Evolutionary conservation across 306 rosid species (phyloP).

Genomic region (Vigna reflexopilosa): DNA sequence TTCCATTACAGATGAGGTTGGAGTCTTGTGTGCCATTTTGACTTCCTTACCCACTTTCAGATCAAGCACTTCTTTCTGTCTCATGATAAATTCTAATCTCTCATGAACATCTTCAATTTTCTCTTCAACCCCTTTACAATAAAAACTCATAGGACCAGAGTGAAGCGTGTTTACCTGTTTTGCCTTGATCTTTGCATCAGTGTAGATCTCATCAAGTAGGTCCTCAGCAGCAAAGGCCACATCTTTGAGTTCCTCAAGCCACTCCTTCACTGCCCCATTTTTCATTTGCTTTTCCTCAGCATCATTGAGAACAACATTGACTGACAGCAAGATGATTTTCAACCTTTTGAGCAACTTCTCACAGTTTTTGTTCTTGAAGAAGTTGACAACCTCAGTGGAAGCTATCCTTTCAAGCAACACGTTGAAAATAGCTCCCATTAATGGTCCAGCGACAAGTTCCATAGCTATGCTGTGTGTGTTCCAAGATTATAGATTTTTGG

Average conservation of each 20-base stretch:
- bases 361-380: conserved; percentile 37
- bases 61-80: conserved; percentile 45
- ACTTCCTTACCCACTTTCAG: conserved; percentile 26
- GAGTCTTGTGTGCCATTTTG: conserved; percentile 33
- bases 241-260: conserved; percentile 58
- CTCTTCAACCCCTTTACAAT: conserved; percentile 31
- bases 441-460: conserved; percentile 55
- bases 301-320: conserved; percentile 49
- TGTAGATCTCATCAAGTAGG: conserved; percentile 50
- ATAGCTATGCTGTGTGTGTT: conserved; percentile 42
- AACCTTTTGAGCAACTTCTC: conserved; percentile 48
- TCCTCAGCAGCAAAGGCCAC: conserved; percentile 51
- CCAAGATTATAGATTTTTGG: background rate
- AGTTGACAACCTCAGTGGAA: conserved; percentile 48
- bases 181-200: conserved; percentile 22
- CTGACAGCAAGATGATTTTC: conserved; percentile 48
- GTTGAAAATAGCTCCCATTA: conserved; percentile 51
- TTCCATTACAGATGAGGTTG: conserved; percentile 40
- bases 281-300: conserved; percentile 59
- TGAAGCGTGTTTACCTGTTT: conserved; percentile 19
- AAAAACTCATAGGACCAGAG: background rate
- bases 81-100: conserved; percentile 45
- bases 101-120: conserved; percentile 43
- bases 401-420: conserved; percentile 44
- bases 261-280: conserved; percentile 49